Evolutionary conservation across 1,139 yeast genomes (phyloP), one percentile per base, ranked within the genome.

Genomic region (Taphrina populina): DNA sequence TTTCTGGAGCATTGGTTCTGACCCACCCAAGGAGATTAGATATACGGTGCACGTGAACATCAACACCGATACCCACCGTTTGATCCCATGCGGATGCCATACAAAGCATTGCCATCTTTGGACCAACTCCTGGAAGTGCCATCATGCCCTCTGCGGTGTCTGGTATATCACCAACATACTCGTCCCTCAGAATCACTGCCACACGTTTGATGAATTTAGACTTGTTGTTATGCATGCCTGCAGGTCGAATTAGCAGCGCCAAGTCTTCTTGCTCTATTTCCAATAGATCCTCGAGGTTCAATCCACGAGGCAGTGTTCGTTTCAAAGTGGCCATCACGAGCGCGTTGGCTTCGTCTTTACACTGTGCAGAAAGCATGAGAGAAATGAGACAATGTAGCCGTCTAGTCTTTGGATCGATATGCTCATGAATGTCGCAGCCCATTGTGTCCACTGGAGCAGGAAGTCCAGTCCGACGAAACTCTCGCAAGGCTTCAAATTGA

Each of bases 91-190:
- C 96, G 39, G 81, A 77, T 64, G 88, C 95, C 61, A 88, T 71
- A 2, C 90, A 75, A 32, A 90, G 70, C 67, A 79, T 84, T 0
- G 95, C 95, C 97, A 90, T 90, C 67, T 90, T 90, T 8, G 96
- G 96, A 0, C 98, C 98, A 1, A 90, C 95, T 0, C 98, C 98
- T 0, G 96, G 96, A 33, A 90, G 70, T 2, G 79, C 75, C 58
- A 88, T 74, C 1, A 83, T 90, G 27, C 36, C 58, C 7, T 77
- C 81, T 10, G 88, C 76, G 0, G 82, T 80, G 13, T 77, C 70
- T 0, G 73, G 73, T 1, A 90, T 76, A 64, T 88, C 96, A 6
- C 82, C 82, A 17, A 73, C 70, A 65, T 76, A 80, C 15, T 76
- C 65, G 2, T 76, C 76, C 2, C 68, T 64, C 3, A 90, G 63